Percentiles rank a stretch among this genome's conserved stretches.
These are phyloP conservation scores for Kregervanrija fluxuum DNA, from an alignment of 805 yeast genomes.

Conservation along the genomic window DNA sequence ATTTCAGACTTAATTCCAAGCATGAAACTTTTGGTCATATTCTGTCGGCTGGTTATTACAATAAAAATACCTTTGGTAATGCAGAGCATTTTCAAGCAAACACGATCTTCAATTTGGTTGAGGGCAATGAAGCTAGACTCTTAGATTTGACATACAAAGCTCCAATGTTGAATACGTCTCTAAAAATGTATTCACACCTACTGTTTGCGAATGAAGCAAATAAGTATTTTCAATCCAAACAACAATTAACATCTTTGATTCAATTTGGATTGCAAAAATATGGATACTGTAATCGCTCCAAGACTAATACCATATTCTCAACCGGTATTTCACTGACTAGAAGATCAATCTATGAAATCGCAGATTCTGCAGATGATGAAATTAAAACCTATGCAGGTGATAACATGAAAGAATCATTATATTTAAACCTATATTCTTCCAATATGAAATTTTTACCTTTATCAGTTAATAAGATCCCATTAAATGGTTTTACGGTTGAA, in stretches of 20 bases:
- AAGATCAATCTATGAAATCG: conserved; percentile 46
- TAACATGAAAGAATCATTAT: conserved; percentile 48
- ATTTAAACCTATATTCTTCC: conserved; percentile 36
- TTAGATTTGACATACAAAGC: conserved; percentile 40
- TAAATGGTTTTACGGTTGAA: conserved; percentile 35
- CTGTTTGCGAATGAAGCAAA: conserved; percentile 44
- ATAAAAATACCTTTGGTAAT: conserved; percentile 56
- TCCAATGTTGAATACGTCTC: conserved; percentile 39
- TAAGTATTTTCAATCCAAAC: conserved; percentile 45
- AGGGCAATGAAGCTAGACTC: conserved; percentile 47
- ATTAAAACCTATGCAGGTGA: conserved; percentile 56
- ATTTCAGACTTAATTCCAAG: conserved; percentile 28
- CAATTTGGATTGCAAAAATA: conserved; percentile 39
- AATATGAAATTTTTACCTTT: conserved; percentile 31
- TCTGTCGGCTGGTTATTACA: conserved; percentile 27
- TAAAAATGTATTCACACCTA: conserved; percentile 40
- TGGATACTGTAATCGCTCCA: conserved; percentile 9
- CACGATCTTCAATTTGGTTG: conserved; percentile 36
- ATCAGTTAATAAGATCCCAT: conserved; percentile 34
- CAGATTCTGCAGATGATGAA: conserved; percentile 47
- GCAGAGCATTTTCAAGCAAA: conserved; percentile 55
- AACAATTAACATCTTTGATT: conserved; percentile 44
- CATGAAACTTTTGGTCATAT: conserved; percentile 30
- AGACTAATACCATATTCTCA: conserved; percentile 17
- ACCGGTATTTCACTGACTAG: conserved; percentile 54